These are phyloP conservation scores for Triticum dicoccoides DNA, from an alignment of 176 grass and related monocot species.

Conservation along the genomic window DNA sequence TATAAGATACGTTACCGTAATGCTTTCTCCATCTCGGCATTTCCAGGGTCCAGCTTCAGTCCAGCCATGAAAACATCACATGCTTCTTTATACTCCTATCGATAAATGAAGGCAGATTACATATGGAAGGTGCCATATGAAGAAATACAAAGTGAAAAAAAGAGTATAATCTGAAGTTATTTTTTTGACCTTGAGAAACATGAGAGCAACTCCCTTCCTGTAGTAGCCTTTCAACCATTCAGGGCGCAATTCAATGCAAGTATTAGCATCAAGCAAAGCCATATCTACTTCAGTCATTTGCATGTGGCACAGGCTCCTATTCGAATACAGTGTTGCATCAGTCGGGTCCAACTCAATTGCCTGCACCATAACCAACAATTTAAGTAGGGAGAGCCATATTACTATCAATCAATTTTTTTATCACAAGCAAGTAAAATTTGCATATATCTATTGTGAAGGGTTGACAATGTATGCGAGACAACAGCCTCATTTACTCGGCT, in stretches of 20 bases:
- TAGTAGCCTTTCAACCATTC: slow-evolving; percentile 20
- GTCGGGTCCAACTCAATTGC: slow-evolving; percentile 19
- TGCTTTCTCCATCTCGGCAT: slow-evolving; percentile 22
- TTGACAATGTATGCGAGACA: background rate
- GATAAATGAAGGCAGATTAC: background rate
- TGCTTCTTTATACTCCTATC: slow-evolving; percentile 19
- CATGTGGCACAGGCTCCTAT: slow-evolving; percentile 24
- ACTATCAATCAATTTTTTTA: background rate
- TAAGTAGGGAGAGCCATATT: background rate
- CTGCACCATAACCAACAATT: background rate
- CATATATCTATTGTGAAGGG: background rate
- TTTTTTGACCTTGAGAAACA: slow-evolving; percentile 28
- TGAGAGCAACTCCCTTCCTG: slow-evolving; percentile 26
- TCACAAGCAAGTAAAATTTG: background rate
- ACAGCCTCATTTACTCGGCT: background rate
- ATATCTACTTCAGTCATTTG: slow-evolving; percentile 10
- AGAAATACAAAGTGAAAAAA: background rate
- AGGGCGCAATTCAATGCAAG: slow-evolving; percentile 5
- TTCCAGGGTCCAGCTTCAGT: slow-evolving; percentile 23
- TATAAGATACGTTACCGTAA: background rate
- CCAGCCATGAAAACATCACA: slow-evolving; percentile 15
- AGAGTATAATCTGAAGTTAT: background rate
- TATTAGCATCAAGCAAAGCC: slow-evolving; percentile 28
- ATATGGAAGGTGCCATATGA: background rate
- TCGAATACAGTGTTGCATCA: slow-evolving; percentile 28